Percentiles rank a stretch among this genome's conserved stretches.
phyloP scores from a whole-genome alignment of 805 yeast genomes.

The Yamadazyma kitorensis region DNA sequence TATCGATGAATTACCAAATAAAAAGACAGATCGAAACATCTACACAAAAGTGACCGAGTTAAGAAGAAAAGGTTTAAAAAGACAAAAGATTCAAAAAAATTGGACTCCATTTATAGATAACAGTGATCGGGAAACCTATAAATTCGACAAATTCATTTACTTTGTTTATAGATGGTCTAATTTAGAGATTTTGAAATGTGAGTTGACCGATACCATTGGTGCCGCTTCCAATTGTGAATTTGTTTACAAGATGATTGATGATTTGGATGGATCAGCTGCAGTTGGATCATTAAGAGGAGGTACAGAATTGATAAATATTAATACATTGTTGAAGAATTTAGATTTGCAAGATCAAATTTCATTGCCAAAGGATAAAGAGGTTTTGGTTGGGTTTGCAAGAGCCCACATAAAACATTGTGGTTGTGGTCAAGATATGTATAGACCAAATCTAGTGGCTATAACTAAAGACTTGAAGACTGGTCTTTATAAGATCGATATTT shows the following conservation, averaged over 20 bases:
- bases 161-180: conserved; percentile 33
- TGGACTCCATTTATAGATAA: conserved; percentile 41
- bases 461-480: conserved; percentile 11
- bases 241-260: conserved; percentile 8
- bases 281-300: conserved; percentile 39
- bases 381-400: conserved; percentile 40
- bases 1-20: conserved; percentile 19
- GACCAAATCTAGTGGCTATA: conserved; percentile 37
- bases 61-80: conserved; percentile 11
- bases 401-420: conserved; percentile 41
- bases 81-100: conserved; percentile 25
- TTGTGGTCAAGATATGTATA: conserved; percentile 36
- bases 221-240: conserved; percentile 15
- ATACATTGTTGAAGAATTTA: conserved; percentile 11
- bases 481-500: conserved; percentile 24
- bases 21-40: conserved; percentile 12
- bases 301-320: conserved; percentile 28
- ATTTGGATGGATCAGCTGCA: neutral
- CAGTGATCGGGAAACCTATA: conserved; percentile 16
- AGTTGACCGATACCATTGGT: conserved; percentile 8
- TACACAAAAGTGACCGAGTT: conserved; percentile 23
- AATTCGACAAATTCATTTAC: conserved; percentile 25
- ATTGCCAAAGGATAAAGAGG: conserved; percentile 20
- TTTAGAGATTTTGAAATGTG: conserved; percentile 15
- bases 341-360: conserved; percentile 10